A percentile compares a stretch with the other conserved stretches of the same genome.
phyloP scores from a whole-genome alignment of 768 basidiomycete genomes.

The Udeniomyces megalosporus region DNA sequence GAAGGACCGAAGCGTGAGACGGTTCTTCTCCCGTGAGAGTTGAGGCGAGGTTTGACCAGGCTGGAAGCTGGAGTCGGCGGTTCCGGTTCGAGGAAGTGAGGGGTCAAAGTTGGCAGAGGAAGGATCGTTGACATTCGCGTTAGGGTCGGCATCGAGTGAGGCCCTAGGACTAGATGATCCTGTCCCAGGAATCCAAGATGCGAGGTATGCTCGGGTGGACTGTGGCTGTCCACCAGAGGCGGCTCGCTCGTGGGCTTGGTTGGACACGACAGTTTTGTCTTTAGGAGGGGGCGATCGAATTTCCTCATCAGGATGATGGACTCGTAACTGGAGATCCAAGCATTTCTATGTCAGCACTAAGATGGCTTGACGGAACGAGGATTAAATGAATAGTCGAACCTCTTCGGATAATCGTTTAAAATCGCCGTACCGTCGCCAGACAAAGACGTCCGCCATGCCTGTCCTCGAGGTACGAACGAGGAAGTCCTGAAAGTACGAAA shows the following conservation, averaged over 20 bases:
- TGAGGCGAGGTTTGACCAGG: background rate
- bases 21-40: conserved; percentile 71
- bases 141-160: background rate
- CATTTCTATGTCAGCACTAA: too few relatives aligned
- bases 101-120: background rate
- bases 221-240: background rate
- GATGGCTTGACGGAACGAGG: too few relatives aligned
- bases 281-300: conserved; percentile 73
- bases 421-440: conserved; percentile 86
- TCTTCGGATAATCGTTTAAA: conserved; percentile 76
- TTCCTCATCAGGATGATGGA: conserved; percentile 50
- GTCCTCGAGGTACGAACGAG: conserved; percentile 72
- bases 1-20: conserved; percentile 83
- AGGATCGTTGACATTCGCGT: background rate
- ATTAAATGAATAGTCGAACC: conserved; percentile 35
- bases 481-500: conserved; percentile 54
- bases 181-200: conserved; percentile 9
- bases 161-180: background rate
- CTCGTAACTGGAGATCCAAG: background rate
- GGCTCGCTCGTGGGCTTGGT: conserved; percentile 27
- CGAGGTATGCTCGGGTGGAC: conserved; percentile 15
- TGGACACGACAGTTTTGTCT: conserved; percentile 52
- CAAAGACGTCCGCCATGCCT: conserved; percentile 58
- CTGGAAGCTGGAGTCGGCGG: conserved; percentile 6
- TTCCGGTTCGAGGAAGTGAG: conserved; percentile 6